These are phyloP conservation scores for Globisporangium paddicum DNA, from an alignment of 352 stramenopile species.

Conservation along the genomic window DNA sequence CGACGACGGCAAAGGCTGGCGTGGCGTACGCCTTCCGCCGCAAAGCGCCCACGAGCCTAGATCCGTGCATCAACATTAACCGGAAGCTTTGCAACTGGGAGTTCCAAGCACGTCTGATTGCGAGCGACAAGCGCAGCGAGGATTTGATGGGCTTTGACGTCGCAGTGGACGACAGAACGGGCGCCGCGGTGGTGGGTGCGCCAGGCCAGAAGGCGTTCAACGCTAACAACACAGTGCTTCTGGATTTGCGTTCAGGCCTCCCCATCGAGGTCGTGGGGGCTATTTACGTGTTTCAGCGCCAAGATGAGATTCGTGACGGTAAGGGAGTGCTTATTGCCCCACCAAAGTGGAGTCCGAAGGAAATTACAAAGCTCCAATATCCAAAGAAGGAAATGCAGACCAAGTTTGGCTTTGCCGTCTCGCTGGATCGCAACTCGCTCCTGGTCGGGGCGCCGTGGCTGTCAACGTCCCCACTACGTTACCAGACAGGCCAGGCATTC, in stretches of 20 bases:
- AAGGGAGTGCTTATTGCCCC: conserved; percentile 56
- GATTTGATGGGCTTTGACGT: conserved; percentile 87
- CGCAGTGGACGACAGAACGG: conserved; percentile 75
- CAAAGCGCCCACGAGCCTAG: conserved; percentile 40
- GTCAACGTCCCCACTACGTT: conserved; percentile 33
- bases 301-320: conserved; percentile 59
- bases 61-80: conserved; percentile 65
- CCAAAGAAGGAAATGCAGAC: conserved; percentile 54
- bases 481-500: conserved; percentile 51
- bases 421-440: conserved; percentile 51
- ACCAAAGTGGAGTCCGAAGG: conserved; percentile 63
- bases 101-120: conserved; percentile 81
- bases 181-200: conserved; percentile 78
- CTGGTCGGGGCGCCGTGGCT: conserved; percentile 55
- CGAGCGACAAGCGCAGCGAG: conserved; percentile 86
- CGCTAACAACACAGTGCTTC: conserved; percentile 75
- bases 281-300: conserved; percentile 64
- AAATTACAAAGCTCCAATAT: conserved; percentile 77
- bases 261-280: conserved; percentile 46
- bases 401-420: conserved; percentile 48
- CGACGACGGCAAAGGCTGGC: conserved; percentile 57
- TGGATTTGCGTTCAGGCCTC: conserved; percentile 19
- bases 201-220: conserved; percentile 70
- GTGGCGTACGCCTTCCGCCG: conserved; percentile 79
- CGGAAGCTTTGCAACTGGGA: conserved; percentile 78